Evolutionary conservation across 2,329 filamentous ascomycete genomes (phyloP).

Genomic region (Huntiella savannae): DNA sequence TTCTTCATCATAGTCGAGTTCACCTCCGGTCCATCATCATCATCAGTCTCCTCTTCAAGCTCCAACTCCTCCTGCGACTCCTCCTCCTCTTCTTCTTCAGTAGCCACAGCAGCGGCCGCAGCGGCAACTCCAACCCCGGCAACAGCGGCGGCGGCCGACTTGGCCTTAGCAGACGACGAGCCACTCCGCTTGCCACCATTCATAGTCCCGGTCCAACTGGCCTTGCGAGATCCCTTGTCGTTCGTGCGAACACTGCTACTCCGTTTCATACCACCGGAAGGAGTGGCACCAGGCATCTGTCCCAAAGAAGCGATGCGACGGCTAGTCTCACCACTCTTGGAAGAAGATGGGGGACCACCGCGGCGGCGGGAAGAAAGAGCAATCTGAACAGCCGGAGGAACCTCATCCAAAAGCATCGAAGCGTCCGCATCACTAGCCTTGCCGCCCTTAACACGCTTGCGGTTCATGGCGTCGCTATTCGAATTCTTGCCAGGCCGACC

Average conservation of each 20-base stretch:
- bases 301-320: constrained; percentile 78
- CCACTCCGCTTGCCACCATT: constrained; percentile 18
- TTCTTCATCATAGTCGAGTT: constrained; percentile 1
- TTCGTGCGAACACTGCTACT: constrained; percentile 52
- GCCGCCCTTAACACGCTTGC: constrained; percentile 32
- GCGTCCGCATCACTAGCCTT: constrained; percentile 11
- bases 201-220: constrained; percentile 43
- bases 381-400: constrained; percentile 28
- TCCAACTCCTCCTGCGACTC: constrained; percentile 2
- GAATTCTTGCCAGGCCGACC: constrained; percentile 29
- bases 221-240: constrained; percentile 34
- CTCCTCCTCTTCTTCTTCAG: constrained; percentile 4
- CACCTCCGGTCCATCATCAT: constrained; percentile 1
- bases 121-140: constrained; percentile 1
- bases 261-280: constrained; percentile 46
- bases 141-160: constrained; percentile 6
- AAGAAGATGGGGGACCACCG: constrained; percentile 20
- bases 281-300: constrained; percentile 64
- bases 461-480: constrained; percentile 33
- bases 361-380: constrained; percentile 34
- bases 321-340: constrained; percentile 1
- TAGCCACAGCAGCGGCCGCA: not conserved
- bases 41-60: constrained; percentile 4
- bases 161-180: constrained; percentile 2
- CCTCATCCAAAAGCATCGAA: not conserved